Evolutionary conservation across 192 early-diverging fungal species (phyloP), one percentile per base, ranked within the genome.

Genomic region (Pecoramyces ruminantium): DNA sequence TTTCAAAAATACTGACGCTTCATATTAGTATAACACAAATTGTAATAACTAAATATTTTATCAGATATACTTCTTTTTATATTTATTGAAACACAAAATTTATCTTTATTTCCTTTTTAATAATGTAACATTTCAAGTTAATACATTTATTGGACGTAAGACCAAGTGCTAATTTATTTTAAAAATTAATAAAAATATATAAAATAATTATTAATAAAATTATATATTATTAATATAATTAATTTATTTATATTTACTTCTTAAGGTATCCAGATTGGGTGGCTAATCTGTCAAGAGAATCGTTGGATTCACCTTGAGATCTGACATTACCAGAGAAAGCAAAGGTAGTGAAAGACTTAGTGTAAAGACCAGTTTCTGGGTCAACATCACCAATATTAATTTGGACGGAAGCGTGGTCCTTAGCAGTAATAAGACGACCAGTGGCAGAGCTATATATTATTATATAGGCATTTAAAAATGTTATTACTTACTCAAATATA

Each of bases 401-500:
- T 89, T 98, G 97, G 88, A 99, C 94, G 42, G 96, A 92, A 79
- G 96, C 93, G 91, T 99, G 97, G 90, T 99, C 97, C 93, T 98
- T 97, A 89, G 97, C 93, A 83, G 89, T 93, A 87, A 99, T 97
- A 81, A 99, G 92, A 86, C 97, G 95, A 90, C 95, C 95, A 85
- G 96, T 99, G 87, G 96, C 96, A 79, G 96, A 96, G 95, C 94
- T 93, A 78, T 39, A 6, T 34, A 6, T 6, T 6, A 34, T 34
- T 34, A 34, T 11, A 34, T 6, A n/a, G n/a, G n/a, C n/a, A n/a
- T n/a, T n/a, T n/a, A n/a, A n/a, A n/a, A n/a, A n/a, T n/a, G n/a
- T n/a, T n/a, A n/a, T n/a, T n/a, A n/a, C n/a, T n/a, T n/a, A n/a
- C n/a, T n/a, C n/a, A n/a, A n/a, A 25, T 38, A 67, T 11, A 34